Evolutionary conservation across 371 early-diverging fungal genomes (phyloP).

Genomic region (Mortierella sp.): DNA sequence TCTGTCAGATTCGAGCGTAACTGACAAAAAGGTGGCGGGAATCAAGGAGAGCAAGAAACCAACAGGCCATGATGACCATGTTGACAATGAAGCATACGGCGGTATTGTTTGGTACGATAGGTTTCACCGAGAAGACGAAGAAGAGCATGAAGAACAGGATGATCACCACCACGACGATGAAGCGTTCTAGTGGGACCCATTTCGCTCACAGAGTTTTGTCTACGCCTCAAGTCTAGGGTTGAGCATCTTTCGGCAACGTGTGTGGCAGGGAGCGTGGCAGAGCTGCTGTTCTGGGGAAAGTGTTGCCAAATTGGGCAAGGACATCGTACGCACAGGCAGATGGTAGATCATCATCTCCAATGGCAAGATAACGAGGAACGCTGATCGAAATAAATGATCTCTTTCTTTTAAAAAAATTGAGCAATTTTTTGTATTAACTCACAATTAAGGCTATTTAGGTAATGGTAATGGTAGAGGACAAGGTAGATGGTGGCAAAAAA

Average conservation of each 20-base stretch:
- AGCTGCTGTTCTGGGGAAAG: slow-evolving; percentile 44
- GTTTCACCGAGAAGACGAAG: slow-evolving; percentile 50
- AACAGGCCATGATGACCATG: slow-evolving; percentile 26
- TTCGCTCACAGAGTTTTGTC: slow-evolving; percentile 32
- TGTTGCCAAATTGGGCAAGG: slow-evolving; percentile 47
- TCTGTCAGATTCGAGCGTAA: not conserved
- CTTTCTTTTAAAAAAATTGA: not conserved
- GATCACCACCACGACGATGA: slow-evolving; percentile 10
- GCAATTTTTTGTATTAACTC: not conserved
- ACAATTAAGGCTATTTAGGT: too few species aligned
- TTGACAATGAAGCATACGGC: slow-evolving; percentile 42
- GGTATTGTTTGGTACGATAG: slow-evolving; percentile 51
- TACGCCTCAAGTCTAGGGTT: slow-evolving; percentile 33
- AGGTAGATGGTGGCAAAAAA: too few species aligned
- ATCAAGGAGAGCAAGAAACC: not conserved
- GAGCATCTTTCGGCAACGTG: slow-evolving; percentile 30
- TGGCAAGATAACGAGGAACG: not conserved
- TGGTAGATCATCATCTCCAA: slow-evolving; percentile 6
- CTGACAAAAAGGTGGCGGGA: not conserved
- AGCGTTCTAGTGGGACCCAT: slow-evolving; percentile 10
- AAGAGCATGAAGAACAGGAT: slow-evolving; percentile 30
- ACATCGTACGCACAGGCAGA: slow-evolving; percentile 11
- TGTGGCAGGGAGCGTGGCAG: slow-evolving; percentile 34
- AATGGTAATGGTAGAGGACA: too few species aligned
- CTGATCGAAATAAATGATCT: too few species aligned